These are phyloP conservation scores for Eremothecium sinecaudum DNA, from an alignment of 1,139 yeast genomes.

Conservation along the genomic window DNA sequence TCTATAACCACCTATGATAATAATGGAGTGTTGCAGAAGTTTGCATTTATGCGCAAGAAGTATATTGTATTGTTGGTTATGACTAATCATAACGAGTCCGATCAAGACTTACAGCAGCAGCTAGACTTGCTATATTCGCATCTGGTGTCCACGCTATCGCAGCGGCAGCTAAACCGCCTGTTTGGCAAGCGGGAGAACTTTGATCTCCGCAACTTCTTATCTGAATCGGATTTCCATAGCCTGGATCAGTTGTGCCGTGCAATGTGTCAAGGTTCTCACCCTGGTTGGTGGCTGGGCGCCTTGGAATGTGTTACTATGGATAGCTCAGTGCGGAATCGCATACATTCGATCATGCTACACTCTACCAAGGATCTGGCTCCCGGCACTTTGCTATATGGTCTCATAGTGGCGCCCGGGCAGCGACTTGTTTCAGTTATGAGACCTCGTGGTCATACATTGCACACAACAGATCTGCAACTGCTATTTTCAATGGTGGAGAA, in stretches of 20 bases:
- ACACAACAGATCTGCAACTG: conserved; percentile 59
- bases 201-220: conserved; percentile 69
- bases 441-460: conserved; percentile 55
- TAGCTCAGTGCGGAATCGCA: conserved; percentile 38
- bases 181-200: conserved; percentile 69
- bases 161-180: conserved; percentile 59
- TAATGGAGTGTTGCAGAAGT: conserved; percentile 17
- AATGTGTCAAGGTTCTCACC: conserved; percentile 37
- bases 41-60: conserved; percentile 52
- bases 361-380: conserved; percentile 18
- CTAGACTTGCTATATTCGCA: conserved; percentile 69
- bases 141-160: conserved; percentile 69
- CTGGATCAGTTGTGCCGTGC: conserved; percentile 25
- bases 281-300: conserved; percentile 52
- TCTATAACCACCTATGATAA: conserved; percentile 38
- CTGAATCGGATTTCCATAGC: conserved; percentile 31
- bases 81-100: conserved; percentile 47
- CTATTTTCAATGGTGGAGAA: conserved; percentile 54
- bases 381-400: conserved; percentile 47
- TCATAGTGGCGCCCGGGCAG: conserved; percentile 48
- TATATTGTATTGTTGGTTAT: conserved; percentile 74
- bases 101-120: conserved; percentile 52
- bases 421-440: conserved; percentile 50
- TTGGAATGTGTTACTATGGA: conserved; percentile 48
- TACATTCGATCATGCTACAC: conserved; percentile 27